phyloP scores from a whole-genome alignment of 495 filamentous ascomycete species.

The Durotheca rogersii region DNA sequence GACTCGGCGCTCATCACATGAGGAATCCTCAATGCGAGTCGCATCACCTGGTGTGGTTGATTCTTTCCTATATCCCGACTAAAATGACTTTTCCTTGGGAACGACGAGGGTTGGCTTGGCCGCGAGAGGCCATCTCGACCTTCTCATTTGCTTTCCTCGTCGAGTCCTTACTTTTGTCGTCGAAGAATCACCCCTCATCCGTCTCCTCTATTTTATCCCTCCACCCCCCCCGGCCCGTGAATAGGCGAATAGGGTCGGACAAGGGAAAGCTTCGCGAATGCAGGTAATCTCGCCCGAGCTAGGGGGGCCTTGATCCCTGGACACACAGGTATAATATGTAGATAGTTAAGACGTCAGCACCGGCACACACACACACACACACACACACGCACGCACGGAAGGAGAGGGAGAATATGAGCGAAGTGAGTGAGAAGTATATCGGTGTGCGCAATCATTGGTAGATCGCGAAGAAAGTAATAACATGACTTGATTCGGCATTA shows the following conservation, averaged over 20 bases:
- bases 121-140: constrained; percentile 14
- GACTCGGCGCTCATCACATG: constrained; percentile 25
- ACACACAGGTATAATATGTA: neutral
- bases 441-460: constrained; percentile 15
- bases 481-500: constrained; percentile 19
- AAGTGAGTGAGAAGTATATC: constrained; percentile 11
- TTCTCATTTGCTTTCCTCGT: constrained; percentile 26
- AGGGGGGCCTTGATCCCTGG: constrained; percentile 18
- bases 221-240: constrained; percentile 15
- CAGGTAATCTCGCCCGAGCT: constrained; percentile 27
- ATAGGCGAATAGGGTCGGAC: constrained; percentile 29
- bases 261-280: constrained; percentile 24
- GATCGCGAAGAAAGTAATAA: constrained; percentile 25
- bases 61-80: constrained; percentile 29
- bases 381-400: no score
- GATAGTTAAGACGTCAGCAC: no score
- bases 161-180: constrained; percentile 21
- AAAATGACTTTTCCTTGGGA: constrained; percentile 22
- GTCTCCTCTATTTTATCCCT: no score
- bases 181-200: no score
- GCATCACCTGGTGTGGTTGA: constrained; percentile 25
- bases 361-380: neutral
- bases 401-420: no score
- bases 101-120: constrained; percentile 23
- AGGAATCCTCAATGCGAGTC: constrained; percentile 32